Evolutionary conservation across 495 filamentous ascomycete species (phyloP), one percentile per base, ranked within the genome.

Genomic region (Immersiella caudata): DNA sequence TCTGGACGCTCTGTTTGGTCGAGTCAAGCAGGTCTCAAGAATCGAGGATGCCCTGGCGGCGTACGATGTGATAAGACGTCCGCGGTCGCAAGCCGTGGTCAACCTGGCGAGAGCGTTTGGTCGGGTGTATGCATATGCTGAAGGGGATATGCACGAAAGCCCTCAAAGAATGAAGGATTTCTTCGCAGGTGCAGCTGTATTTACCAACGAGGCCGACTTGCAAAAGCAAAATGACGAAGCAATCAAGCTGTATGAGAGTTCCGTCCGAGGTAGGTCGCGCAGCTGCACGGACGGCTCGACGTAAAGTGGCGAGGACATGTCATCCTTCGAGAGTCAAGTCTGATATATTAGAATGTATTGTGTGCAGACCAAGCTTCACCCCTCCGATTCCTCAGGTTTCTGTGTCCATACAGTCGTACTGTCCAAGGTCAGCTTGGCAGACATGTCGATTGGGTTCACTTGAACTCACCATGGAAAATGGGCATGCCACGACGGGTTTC

Each of bases 381-480:
- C 4, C 14, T 46, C 11, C 16, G 40, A 6, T 46, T 46, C 40
- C 2, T 5, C 40, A 6, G 59, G 59, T 46, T 62, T 62, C 33
- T 22, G 29, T 12, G 59, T 40, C 59, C 59, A 62, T 9, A 49
- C 35, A 26, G 59, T 62, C 14, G 59, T 36, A 6, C 59, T 62
- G 21, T 24, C 16, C 21, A 24, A 60, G 22, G 52, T 55, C n/a
- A 55, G 52, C 52, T 24, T 26, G 24, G 20, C 52, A 2, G 52
- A n/a, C 2, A 55, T 55, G 2, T 55, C 16, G 24, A 14, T n/a
- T 46, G 9, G 40, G 4, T 46, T 46, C 2, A 1, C 6, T 21
- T 5, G 6, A 29, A 20, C 77, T 64, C 68, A 81, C 79, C 79
- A 73, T 56, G 76, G 75, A 66, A 79, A 76, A 67, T 79, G 73